Conservation (phyloP, 2,329 filamentous ascomycete genomes). For the Fusarium abutilonis region DNA sequence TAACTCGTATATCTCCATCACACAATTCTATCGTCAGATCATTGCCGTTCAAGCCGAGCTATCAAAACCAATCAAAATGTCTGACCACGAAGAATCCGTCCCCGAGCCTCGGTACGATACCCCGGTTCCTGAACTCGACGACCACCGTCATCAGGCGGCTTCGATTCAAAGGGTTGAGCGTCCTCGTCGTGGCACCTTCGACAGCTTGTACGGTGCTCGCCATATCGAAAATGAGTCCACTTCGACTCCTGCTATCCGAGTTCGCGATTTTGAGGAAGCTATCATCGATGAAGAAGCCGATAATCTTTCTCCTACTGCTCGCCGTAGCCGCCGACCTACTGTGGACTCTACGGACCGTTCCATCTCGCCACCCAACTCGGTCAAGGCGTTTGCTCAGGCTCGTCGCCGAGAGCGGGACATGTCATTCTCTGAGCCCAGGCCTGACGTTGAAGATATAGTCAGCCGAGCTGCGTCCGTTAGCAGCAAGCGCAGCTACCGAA, state of each 20-base stretch:
- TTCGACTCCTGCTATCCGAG: slow-evolving; percentile 55
- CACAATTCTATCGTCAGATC: slow-evolving; percentile 16
- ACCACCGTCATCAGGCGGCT: slow-evolving; percentile 77
- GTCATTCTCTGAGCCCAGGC: slow-evolving; percentile 62
- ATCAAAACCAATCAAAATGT: slow-evolving; percentile 62
- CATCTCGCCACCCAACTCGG: slow-evolving; percentile 91
- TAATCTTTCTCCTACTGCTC: slow-evolving; percentile 55
- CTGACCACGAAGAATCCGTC: slow-evolving; percentile 69
- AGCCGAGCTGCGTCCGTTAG: slow-evolving; percentile 76
- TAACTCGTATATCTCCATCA: slow-evolving; percentile 18
- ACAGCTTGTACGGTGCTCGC: slow-evolving; percentile 70
- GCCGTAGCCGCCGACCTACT: slow-evolving; percentile 64
- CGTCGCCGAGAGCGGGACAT: slow-evolving; percentile 82
- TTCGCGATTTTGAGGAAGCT: slow-evolving; percentile 88
- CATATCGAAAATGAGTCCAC: slow-evolving; percentile 55
- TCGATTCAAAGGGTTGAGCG: slow-evolving; percentile 69
- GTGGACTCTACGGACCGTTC: slow-evolving; percentile 71
- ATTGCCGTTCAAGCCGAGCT: slow-evolving; percentile 5
- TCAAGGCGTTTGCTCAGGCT: slow-evolving; percentile 95
- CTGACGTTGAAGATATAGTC: slow-evolving; percentile 60
- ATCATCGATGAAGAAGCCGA: slow-evolving; percentile 78
- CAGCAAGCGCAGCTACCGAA: slow-evolving; percentile 69
- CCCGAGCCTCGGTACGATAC: slow-evolving; percentile 74
- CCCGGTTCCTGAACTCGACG: slow-evolving; percentile 83
- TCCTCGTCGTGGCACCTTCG: slow-evolving; percentile 76